Evolutionary conservation across 768 basidiomycete genomes (phyloP), one percentile per base, ranked within the genome.

Genomic region (Termitomyces sp.): DNA sequence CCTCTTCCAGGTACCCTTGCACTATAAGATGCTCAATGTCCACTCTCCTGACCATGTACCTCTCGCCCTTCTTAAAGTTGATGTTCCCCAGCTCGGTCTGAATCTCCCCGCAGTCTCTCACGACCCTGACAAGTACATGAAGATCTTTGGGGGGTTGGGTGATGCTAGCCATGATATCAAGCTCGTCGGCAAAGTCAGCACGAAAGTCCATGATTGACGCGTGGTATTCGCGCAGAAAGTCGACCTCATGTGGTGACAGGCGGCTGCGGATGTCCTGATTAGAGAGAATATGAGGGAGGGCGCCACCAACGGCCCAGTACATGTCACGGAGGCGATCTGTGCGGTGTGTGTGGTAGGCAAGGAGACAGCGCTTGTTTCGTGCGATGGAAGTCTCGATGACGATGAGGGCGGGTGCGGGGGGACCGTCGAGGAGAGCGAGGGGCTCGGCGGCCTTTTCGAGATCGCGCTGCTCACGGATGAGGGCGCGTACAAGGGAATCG

Each of bases 11-110:
- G 70, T 89, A 96, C 4, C 95, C 95, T 66, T 95, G 91, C 1
- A 95, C 86, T 63, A 98, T 92, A 63, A 98, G 79, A 69, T 95
- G 89, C 69, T 99, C 97, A 59, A 99, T 87, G 68, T 95, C 93
- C 7, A 90, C 83, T 62, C 92, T 77, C 37, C 91, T 78, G 51
- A 98, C 87, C 79, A 95, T 86, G 65, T 92, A 96, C 60, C 96
- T 75, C 71, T 93, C 89, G 0, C 95, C 96, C 70, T 87, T 90
- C 66, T 83, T 82, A 67, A 98, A 95, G 69, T 95, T 89, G 57
- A 99, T 87, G 56, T 82, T 87, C 9, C 97, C 97, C 56, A 89
- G 75, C 72, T 97, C 94, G 1, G 95, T 93, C 70, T 94, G 89
- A 19, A 99, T 92, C 51, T 88, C 84, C 3, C 97, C 96, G 62